A percentile compares a stretch with the other conserved stretches of the same genome.
Evolutionary conservation across 352 stramenopile species (phyloP).

Genomic region (Phytophthora pistaciae): DNA sequence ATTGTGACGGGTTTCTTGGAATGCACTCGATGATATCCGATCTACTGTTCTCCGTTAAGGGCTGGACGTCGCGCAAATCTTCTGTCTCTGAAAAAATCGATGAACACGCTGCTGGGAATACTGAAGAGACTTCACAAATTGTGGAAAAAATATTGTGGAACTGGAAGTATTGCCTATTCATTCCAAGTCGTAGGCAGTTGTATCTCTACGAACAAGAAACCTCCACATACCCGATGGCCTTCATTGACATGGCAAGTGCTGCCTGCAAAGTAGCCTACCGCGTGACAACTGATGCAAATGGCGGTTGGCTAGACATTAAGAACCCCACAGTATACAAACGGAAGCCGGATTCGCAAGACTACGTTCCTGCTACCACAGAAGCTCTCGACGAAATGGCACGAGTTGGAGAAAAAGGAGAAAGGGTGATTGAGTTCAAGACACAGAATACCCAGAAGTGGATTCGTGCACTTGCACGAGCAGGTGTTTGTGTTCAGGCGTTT

Average conservation of each 20-base stretch:
- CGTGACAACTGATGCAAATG: slow-evolving; percentile 45
- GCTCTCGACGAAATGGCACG: slow-evolving; percentile 49
- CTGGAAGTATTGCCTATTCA: slow-evolving; percentile 79
- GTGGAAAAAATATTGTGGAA: slow-evolving; percentile 60
- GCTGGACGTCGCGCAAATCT: slow-evolving; percentile 41
- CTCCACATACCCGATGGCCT: slow-evolving; percentile 44
- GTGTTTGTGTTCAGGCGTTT: slow-evolving; percentile 60
- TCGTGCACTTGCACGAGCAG: slow-evolving; percentile 53
- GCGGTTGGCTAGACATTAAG: slow-evolving; percentile 69
- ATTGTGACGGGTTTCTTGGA: slow-evolving; percentile 67
- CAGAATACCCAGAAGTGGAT: slow-evolving; percentile 63
- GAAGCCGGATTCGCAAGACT: slow-evolving; percentile 38
- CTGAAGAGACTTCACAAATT: slow-evolving; percentile 1
- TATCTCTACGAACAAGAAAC: slow-evolving; percentile 74
- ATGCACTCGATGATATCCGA: slow-evolving; percentile 56
- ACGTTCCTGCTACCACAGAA: slow-evolving; percentile 40
- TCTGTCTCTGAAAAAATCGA: slow-evolving; percentile 51
- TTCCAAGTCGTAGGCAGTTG: slow-evolving; percentile 52
- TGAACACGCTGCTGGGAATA: slow-evolving; percentile 25
- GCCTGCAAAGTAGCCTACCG: slow-evolving; percentile 56
- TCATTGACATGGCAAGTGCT: slow-evolving; percentile 65
- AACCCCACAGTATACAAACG: slow-evolving; percentile 52
- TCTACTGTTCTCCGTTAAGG: slow-evolving; percentile 54
- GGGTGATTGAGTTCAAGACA: slow-evolving; percentile 68
- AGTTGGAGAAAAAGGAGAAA: slow-evolving; percentile 36